Conservation (phyloP, 2,329 filamentous ascomycete species). For the Cladophialophora chaetospira region DNA sequence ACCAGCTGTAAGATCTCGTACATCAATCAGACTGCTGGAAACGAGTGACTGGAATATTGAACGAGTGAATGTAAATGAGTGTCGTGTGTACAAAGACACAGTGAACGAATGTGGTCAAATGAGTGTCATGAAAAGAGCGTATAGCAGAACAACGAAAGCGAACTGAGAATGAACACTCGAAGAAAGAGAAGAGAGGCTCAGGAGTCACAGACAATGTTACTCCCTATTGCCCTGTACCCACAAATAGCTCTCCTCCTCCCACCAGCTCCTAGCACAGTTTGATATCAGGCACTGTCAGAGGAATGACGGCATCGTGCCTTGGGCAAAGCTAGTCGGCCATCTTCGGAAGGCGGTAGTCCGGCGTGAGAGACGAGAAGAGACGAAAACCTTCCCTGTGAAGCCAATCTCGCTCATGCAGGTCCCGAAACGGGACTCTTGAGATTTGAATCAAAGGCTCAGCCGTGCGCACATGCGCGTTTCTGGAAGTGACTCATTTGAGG, state of each 20-base stretch:
- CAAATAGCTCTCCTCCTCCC: constrained; percentile 3
- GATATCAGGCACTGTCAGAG: neutral
- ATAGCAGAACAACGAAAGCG: neutral
- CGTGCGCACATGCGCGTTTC: neutral
- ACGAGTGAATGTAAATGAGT: neutral
- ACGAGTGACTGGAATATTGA: neutral
- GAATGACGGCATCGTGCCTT: neutral
- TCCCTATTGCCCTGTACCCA: neutral
- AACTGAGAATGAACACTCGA: neutral
- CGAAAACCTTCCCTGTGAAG: neutral
- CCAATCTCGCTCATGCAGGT: constrained; percentile 3
- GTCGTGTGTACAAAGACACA: neutral
- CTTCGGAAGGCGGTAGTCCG: too few species aligned
- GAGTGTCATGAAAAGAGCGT: neutral
- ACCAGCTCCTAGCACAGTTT: neutral
- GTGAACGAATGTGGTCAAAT: neutral
- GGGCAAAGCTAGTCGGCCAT: too few species aligned
- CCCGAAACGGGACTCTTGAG: neutral
- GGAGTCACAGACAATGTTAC: neutral
- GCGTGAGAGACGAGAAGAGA: neutral
- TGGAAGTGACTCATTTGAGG: neutral
- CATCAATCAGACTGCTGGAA: neutral
- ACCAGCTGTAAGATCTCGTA: neutral
- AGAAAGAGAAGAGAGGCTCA: neutral
- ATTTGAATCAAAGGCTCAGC: neutral